Conservation (phyloP, 257 asterid genomes). For the Capsicum baccatum region DNA sequence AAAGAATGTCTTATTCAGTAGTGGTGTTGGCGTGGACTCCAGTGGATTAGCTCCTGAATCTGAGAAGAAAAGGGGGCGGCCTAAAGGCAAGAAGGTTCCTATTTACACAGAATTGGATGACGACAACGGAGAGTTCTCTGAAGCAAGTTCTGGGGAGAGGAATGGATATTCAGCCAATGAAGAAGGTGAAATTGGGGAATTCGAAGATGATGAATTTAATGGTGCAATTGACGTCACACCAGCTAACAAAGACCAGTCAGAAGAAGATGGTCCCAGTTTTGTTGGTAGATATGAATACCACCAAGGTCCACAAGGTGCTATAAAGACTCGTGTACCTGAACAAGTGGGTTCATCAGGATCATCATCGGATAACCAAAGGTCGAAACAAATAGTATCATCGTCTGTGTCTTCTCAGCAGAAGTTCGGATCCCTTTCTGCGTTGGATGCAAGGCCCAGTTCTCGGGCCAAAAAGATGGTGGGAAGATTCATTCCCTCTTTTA, state of each 20-base stretch:
- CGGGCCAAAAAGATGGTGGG: conserved; percentile 80
- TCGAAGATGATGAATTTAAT: conserved; percentile 77
- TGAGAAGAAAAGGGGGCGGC: conserved; percentile 86
- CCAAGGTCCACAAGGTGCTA: conserved; percentile 53
- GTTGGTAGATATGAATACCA: conserved; percentile 64
- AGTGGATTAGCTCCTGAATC: conserved; percentile 65
- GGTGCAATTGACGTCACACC: conserved; percentile 55
- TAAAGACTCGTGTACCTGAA: conserved; percentile 54
- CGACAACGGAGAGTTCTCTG: conserved; percentile 82
- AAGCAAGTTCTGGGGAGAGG: conserved; percentile 82
- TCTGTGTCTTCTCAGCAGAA: conserved; percentile 97
- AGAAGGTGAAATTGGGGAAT: conserved; percentile 81
- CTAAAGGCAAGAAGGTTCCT: conserved; percentile 77
- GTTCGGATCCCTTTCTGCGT: conserved; percentile 97
- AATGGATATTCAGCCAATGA: conserved; percentile 73
- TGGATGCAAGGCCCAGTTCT: conserved; percentile 85
- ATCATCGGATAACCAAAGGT: conserved; percentile 75
- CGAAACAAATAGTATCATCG: conserved; percentile 64
- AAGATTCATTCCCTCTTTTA: conserved; percentile 24
- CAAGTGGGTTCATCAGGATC: conserved; percentile 91
- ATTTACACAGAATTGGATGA: conserved; percentile 94
- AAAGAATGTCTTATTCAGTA: conserved; percentile 58
- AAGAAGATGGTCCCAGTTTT: conserved; percentile 69
- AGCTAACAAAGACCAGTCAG: conserved; percentile 68
- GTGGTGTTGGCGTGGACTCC: conserved; percentile 53